Conservation (phyloP, 2,329 filamentous ascomycete genomes). For the Sphaerulina vaccinii region DNA sequence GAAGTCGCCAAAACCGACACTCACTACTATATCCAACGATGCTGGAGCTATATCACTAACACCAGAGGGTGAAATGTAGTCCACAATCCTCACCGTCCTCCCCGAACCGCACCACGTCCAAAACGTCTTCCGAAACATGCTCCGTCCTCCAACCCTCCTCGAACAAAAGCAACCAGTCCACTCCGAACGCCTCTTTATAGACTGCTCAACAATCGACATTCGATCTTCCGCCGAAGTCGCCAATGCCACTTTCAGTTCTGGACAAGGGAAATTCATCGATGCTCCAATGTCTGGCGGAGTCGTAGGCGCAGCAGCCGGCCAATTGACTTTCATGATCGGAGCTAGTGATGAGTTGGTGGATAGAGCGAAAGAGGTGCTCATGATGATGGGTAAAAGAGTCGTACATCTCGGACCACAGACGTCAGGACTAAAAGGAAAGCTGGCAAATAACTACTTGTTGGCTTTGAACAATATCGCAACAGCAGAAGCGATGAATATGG, state of each 20-base stretch:
- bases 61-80: conserved; percentile 53
- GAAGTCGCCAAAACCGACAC: conserved; percentile 41
- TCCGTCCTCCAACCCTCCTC: conserved; percentile 58
- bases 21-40: not conserved
- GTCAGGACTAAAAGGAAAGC: conserved; percentile 82
- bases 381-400: conserved; percentile 81
- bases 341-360: conserved; percentile 60
- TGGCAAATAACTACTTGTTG: conserved; percentile 96
- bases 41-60: too few relatives aligned
- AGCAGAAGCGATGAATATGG: conserved; percentile 66
- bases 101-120: conserved; percentile 88
- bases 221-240: conserved; percentile 78
- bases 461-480: conserved; percentile 85
- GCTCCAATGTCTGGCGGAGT: conserved; percentile 97
- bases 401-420: conserved; percentile 84
- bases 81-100: conserved; percentile 82
- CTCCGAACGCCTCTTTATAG: conserved; percentile 75
- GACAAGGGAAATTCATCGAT: conserved; percentile 79
- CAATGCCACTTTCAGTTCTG: conserved; percentile 62
- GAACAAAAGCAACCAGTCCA: conserved; percentile 46
- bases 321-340: conserved; percentile 95
- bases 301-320: conserved; percentile 82
- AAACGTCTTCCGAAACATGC: conserved; percentile 74
- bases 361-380: conserved; percentile 66
- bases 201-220: conserved; percentile 95